Evolutionary conservation across 2,329 filamentous ascomycete genomes (phyloP).

Genomic region (Biscogniauxia mediterranea): DNA sequence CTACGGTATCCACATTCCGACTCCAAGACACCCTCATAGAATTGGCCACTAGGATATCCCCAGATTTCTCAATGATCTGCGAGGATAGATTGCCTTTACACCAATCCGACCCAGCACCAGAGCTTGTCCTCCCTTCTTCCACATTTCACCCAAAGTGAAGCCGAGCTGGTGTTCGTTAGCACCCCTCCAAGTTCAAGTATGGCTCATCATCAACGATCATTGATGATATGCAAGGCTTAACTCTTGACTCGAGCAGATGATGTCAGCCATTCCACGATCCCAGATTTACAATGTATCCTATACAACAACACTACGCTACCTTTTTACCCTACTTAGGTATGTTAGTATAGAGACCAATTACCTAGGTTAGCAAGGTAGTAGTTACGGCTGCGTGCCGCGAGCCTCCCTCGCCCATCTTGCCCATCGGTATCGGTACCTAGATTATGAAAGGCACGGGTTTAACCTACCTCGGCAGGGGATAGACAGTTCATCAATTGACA

Average conservation of each 20-base stretch:
- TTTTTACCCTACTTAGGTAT: too few relatives aligned
- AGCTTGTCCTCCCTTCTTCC: constrained; percentile 4
- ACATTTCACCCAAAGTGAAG: constrained; percentile 8
- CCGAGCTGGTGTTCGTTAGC: constrained; percentile 10
- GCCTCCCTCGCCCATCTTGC: neutral
- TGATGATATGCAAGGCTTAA: constrained; percentile 16
- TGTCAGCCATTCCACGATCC: constrained; percentile 21
- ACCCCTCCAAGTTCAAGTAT: constrained; percentile 4
- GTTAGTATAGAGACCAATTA: constrained; percentile 1
- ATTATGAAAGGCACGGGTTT: neutral
- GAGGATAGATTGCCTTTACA: constrained; percentile 17
- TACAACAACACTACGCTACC: neutral
- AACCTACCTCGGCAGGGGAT: neutral
- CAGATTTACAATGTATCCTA: constrained; percentile 8
- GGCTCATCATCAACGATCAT: constrained; percentile 7
- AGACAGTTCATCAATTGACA: neutral
- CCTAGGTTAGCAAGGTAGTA: too few relatives aligned
- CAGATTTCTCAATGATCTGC: constrained; percentile 20
- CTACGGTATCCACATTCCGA: constrained; percentile 17
- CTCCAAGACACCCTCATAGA: constrained; percentile 13
- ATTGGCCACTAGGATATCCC: constrained; percentile 19
- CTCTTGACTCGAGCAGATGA: constrained; percentile 20
- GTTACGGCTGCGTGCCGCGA: neutral
- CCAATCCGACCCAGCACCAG: constrained; percentile 10
- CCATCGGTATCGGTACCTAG: neutral